phyloP scores from a whole-genome alignment of 2,329 filamentous ascomycete species.

The Emmonsiellopsis sp. region DNA sequence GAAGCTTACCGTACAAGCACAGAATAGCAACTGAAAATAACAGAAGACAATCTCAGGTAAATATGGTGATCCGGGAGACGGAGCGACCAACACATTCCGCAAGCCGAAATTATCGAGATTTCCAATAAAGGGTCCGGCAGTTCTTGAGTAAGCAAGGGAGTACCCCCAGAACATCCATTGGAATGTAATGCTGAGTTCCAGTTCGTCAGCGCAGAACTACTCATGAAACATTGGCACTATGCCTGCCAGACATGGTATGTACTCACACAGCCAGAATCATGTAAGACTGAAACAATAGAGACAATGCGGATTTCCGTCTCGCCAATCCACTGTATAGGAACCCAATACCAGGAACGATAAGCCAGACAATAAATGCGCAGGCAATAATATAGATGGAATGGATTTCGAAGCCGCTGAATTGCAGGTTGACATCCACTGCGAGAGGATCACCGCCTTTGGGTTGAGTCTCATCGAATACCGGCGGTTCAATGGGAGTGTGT shows the following conservation, averaged over 20 bases:
- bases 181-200: constrained; percentile 26
- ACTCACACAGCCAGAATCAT: constrained; percentile 46
- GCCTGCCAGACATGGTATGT: background rate
- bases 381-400: constrained; percentile 51
- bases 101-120: constrained; percentile 53
- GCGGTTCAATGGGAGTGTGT: constrained; percentile 9
- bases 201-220: background rate
- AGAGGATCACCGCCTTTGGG: constrained; percentile 48
- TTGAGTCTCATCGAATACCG: constrained; percentile 24
- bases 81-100: constrained; percentile 51
- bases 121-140: constrained; percentile 53
- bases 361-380: constrained; percentile 53
- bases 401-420: constrained; percentile 50
- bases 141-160: constrained; percentile 51
- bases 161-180: constrained; percentile 58
- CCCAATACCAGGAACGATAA: constrained; percentile 59
- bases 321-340: constrained; percentile 56
- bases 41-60: constrained; percentile 59
- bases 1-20: constrained; percentile 32
- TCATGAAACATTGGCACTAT: too few species aligned
- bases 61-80: constrained; percentile 46
- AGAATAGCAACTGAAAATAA: constrained; percentile 57
- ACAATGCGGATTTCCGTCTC: constrained; percentile 51
- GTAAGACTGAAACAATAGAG: constrained; percentile 54
- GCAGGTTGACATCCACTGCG: constrained; percentile 46